Conservation (phyloP, 2,329 filamentous ascomycete genomes). For the Escovopsis sp. region DNA sequence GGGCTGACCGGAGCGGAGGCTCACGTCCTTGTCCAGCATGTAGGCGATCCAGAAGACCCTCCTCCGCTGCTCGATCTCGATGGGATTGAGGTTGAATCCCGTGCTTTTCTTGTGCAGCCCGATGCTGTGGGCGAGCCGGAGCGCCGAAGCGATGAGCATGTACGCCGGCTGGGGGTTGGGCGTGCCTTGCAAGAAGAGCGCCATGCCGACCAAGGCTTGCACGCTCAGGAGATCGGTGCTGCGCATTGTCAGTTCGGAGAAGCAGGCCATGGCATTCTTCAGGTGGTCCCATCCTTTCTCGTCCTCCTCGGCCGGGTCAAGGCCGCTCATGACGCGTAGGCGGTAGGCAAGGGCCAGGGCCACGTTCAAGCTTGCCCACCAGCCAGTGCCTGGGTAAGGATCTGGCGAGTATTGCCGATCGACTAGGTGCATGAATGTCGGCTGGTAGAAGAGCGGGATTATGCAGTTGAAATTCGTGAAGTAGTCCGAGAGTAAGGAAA, state of each 20-base stretch:
- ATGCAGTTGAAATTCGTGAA: slow-evolving; percentile 99
- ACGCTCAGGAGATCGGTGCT: slow-evolving; percentile 93
- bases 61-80: slow-evolving; percentile 80
- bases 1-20: slow-evolving; percentile 43
- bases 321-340: slow-evolving; percentile 85
- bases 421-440: slow-evolving; percentile 95
- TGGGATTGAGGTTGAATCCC: slow-evolving; percentile 82
- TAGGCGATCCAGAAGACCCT: slow-evolving; percentile 53
- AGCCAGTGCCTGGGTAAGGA: slow-evolving; percentile 87
- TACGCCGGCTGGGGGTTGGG: slow-evolving; percentile 93
- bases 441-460: slow-evolving; percentile 93
- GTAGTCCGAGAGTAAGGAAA: slow-evolving; percentile 81
- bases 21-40: slow-evolving; percentile 49
- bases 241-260: slow-evolving; percentile 85
- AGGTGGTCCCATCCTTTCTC: slow-evolving; percentile 89
- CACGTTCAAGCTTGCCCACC: slow-evolving; percentile 96
- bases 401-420: slow-evolving; percentile 87
- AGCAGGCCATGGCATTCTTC: slow-evolving; percentile 90
- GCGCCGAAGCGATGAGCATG: slow-evolving; percentile 78
- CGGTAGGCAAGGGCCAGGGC: slow-evolving; percentile 87
- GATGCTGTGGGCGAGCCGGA: slow-evolving; percentile 83
- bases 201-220: slow-evolving; percentile 85
- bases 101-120: slow-evolving; percentile 88
- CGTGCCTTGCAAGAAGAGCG: slow-evolving; percentile 87
- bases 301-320: slow-evolving; percentile 82